Percentiles rank a stretch among this genome's conserved stretches.
Evolutionary conservation across 176 grass and related monocot species (phyloP).

Genomic region (Phyllostachys edulis): DNA sequence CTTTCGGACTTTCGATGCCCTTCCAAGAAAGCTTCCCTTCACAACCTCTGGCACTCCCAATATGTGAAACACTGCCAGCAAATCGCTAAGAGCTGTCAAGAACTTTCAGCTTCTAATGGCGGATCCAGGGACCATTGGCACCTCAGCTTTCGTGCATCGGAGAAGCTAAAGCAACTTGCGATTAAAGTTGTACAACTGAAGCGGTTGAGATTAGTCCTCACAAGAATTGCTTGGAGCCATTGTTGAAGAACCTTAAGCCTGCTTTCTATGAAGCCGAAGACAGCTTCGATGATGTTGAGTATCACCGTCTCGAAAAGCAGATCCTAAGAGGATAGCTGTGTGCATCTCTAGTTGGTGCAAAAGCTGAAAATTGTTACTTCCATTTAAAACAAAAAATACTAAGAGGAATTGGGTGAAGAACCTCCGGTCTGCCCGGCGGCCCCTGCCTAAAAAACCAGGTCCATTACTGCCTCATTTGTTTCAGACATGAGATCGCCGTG

Average conservation of each 20-base stretch:
- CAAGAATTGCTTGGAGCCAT: neutral
- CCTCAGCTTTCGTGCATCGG: neutral
- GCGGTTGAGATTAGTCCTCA: neutral
- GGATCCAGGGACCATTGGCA: neutral
- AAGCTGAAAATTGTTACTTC: too few relatives aligned
- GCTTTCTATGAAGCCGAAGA: conserved; percentile 39
- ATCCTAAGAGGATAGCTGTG: too few relatives aligned
- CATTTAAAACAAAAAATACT: too few relatives aligned
- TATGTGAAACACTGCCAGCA: too few relatives aligned
- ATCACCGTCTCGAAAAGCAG: conserved; percentile 30
- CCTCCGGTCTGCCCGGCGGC: neutral
- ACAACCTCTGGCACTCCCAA: too few relatives aligned
- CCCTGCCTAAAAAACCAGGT: neutral
- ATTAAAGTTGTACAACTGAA: neutral
- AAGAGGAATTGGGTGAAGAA: neutral
- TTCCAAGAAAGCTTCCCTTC: too few relatives aligned
- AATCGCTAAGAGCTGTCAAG: too few relatives aligned
- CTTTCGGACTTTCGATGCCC: too few relatives aligned
- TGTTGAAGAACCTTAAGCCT: neutral
- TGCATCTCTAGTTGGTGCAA: too few relatives aligned
- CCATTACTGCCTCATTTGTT: neutral
- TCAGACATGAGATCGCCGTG: too few relatives aligned
- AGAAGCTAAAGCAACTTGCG: conserved; percentile 11
- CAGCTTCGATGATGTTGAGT: conserved; percentile 33
- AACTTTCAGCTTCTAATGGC: neutral